Conservation (phyloP, 176 grass and related monocot species). For the Carex myosuroides region DNA sequence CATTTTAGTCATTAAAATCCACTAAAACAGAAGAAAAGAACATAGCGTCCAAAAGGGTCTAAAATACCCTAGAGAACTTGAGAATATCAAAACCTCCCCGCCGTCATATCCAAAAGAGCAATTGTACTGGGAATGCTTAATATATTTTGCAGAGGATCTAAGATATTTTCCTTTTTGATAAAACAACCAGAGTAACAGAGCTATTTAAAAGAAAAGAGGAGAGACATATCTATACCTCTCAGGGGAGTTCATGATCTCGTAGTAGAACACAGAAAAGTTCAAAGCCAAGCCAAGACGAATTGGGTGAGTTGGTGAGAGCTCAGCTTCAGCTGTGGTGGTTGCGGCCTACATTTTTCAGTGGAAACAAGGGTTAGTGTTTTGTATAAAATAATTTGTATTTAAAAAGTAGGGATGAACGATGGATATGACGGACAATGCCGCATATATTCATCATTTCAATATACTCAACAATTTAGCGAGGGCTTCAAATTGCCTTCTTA, state of each 20-base stretch:
- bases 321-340: conserved; percentile 38
- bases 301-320: conserved; percentile 54
- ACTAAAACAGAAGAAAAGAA: neutral
- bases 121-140: neutral
- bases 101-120: neutral
- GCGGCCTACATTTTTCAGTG: conserved; percentile 28
- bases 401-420: neutral
- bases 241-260: conserved; percentile 68
- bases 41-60: neutral
- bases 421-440: neutral
- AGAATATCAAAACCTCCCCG: neutral
- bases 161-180: neutral
- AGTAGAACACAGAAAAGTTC: conserved; percentile 64
- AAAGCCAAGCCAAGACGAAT: conserved; percentile 48
- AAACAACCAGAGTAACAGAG: neutral
- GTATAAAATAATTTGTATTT: neutral
- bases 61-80: conserved; percentile 1
- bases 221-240: conserved; percentile 33
- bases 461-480: neutral
- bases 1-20: neutral
- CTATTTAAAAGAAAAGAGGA: neutral
- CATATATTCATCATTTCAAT: neutral
- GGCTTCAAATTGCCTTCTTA: neutral
- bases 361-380: conserved; percentile 6
- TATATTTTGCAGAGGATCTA: neutral